Evolutionary conservation across 306 rosid genomes (phyloP).

Genomic region (Crotalaria pallida): DNA sequence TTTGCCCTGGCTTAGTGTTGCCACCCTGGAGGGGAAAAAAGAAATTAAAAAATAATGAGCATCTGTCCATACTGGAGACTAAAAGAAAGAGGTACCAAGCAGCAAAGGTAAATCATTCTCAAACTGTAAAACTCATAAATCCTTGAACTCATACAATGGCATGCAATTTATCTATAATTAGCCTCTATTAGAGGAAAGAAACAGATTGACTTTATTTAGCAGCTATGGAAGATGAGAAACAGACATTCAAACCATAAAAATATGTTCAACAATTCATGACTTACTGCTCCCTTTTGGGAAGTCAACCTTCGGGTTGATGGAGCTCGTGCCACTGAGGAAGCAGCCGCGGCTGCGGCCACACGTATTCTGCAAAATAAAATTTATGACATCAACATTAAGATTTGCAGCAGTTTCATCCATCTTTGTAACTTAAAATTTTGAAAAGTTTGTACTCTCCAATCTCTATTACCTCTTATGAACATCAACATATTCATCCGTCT

Average conservation of each 20-base stretch:
- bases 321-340: conserved; percentile 92
- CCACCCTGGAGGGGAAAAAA: conserved; percentile 38
- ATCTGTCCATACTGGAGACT: background rate
- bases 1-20: conserved; percentile 55
- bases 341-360: conserved; percentile 98
- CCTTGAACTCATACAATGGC: background rate
- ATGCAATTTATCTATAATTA: background rate
- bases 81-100: background rate
- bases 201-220: background rate
- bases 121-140: background rate
- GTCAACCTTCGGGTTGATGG: conserved; percentile 79
- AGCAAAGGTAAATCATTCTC: background rate
- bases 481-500: conserved; percentile 96
- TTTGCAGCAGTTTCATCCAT: background rate
- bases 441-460: background rate
- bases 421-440: conserved; percentile 4
- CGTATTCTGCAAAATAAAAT: conserved; percentile 64
- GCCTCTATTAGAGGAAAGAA: too few relatives aligned
- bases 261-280: conserved; percentile 23
- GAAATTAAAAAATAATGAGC: conserved; percentile 10
- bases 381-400: conserved; percentile 2
- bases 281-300: conserved; percentile 55
- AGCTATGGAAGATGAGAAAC: background rate
- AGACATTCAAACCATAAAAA: background rate
- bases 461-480: conserved; percentile 80